Conservation (phyloP, 805 yeast species). For the Metschnikowia peoriensis region DNA sequence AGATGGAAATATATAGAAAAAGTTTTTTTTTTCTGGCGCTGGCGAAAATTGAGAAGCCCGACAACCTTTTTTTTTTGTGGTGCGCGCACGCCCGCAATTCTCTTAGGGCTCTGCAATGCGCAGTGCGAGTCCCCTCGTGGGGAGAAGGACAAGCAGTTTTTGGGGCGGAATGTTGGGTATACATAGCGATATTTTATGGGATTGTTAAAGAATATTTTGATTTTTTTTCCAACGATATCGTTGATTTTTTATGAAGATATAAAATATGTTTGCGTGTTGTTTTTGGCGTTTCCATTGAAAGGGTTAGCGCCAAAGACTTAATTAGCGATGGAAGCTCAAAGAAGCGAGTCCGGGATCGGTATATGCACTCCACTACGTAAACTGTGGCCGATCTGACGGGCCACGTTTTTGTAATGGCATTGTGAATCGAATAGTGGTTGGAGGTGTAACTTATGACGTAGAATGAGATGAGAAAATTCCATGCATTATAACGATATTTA, state of each 20-base stretch:
- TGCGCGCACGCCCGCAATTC: slow-evolving; percentile 15
- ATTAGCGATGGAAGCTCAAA: neutral
- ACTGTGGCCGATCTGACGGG: neutral
- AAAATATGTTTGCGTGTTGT: too few species aligned
- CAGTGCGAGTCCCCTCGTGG: slow-evolving; percentile 1
- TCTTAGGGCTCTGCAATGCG: slow-evolving; percentile 12
- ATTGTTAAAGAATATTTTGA: too few species aligned
- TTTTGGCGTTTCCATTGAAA: too few species aligned
- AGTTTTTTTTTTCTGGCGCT: slow-evolving; percentile 14
- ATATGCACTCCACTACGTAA: neutral
- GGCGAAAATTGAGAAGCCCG: slow-evolving; percentile 6
- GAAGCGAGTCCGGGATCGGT: neutral
- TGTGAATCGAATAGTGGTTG: too few species aligned
- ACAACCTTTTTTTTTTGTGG: slow-evolving; percentile 9
- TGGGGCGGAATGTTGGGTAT: neutral
- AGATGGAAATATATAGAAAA: slow-evolving; percentile 8
- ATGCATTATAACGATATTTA: too few species aligned
- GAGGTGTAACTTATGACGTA: too few species aligned
- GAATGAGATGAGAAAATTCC: too few species aligned
- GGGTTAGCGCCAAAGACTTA: too few species aligned
- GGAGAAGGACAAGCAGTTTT: neutral
- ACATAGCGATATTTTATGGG: too few species aligned
- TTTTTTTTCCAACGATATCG: too few species aligned
- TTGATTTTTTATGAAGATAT: too few species aligned
- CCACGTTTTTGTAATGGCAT: neutral